Evolutionary conservation across 352 stramenopile genomes (phyloP).

Genomic region (Thalassiosira exigua): DNA sequence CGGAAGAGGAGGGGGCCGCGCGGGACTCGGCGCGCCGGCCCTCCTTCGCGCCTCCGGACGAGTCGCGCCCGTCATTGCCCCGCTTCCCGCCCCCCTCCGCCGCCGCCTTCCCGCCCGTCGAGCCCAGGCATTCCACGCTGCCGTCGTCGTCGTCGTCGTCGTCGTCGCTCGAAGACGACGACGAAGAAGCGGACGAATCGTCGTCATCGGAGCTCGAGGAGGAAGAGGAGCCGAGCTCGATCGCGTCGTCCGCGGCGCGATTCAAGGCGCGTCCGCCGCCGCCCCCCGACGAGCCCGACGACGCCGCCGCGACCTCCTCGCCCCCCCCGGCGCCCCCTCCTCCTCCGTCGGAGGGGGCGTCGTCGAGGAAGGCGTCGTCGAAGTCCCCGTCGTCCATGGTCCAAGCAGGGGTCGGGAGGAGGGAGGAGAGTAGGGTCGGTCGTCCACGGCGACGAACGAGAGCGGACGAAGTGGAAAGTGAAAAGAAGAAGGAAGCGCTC

Average conservation of each 20-base stretch:
- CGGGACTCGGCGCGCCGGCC: too few relatives aligned
- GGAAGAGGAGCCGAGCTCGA: conserved; percentile 3
- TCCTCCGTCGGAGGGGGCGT: not conserved
- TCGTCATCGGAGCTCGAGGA: conserved; percentile 2
- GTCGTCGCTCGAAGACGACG: conserved; percentile 9
- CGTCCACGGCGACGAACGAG: not conserved
- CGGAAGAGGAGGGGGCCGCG: too few relatives aligned
- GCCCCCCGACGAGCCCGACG: not conserved
- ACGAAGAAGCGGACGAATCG: not conserved
- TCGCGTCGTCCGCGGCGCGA: not conserved
- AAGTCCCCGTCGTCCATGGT: conserved; percentile 5
- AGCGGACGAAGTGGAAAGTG: too few relatives aligned
- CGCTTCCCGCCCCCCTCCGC: not conserved
- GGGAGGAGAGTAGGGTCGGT: too few relatives aligned
- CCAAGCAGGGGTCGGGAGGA: too few relatives aligned
- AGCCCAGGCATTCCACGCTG: not conserved
- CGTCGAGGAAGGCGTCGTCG: conserved; percentile 15
- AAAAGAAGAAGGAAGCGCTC: too few relatives aligned
- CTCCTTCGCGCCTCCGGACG: too few relatives aligned
- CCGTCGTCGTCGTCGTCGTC: not conserved
- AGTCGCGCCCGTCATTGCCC: not conserved
- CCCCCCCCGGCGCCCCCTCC: not conserved
- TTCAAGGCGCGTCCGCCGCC: not conserved
- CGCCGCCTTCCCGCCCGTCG: not conserved
- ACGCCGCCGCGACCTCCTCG: too few relatives aligned